phyloP scores from a whole-genome alignment of 208 protist species.

The Crithidia bombi region DNA sequence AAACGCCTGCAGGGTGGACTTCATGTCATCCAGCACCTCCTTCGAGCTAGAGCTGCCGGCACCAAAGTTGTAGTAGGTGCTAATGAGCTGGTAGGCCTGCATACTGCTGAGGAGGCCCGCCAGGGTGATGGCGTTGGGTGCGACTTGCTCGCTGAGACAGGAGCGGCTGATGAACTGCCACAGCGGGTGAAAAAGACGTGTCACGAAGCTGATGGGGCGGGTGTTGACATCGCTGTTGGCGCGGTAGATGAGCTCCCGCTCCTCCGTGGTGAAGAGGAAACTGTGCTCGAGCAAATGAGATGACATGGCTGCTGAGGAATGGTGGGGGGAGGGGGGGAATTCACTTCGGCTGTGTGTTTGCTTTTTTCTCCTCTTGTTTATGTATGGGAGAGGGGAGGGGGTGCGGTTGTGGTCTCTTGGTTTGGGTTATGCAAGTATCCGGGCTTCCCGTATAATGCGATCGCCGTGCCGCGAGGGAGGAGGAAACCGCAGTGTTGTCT shows the following conservation, averaged over 20 bases:
- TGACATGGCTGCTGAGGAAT: slow-evolving; percentile 30
- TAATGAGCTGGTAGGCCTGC: slow-evolving; percentile 88
- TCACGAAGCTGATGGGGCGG: slow-evolving; percentile 76
- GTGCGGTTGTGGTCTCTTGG: no score
- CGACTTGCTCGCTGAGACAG: slow-evolving; percentile 81
- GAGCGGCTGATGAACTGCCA: slow-evolving; percentile 64
- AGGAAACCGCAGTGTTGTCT: no score
- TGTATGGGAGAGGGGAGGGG: no score
- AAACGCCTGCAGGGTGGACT: slow-evolving; percentile 44
- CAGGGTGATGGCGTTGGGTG: slow-evolving; percentile 91
- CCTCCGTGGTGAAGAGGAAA: slow-evolving; percentile 76
- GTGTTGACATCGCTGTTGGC: slow-evolving; percentile 75
- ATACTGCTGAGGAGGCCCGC: slow-evolving; percentile 77
- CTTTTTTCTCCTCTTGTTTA: neutral
- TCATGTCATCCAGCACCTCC: slow-evolving; percentile 25
- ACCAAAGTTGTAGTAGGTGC: slow-evolving; percentile 62
- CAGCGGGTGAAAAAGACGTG: slow-evolving; percentile 65
- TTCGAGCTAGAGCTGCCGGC: slow-evolving; percentile 11
- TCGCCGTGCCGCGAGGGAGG: no score
- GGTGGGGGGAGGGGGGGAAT: neutral
- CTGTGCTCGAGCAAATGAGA: slow-evolving; percentile 72
- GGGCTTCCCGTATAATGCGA: no score
- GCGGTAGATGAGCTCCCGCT: slow-evolving; percentile 74
- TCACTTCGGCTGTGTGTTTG: neutral
- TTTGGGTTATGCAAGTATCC: no score